These are phyloP conservation scores for Apiosordaria backusii DNA, from an alignment of 495 filamentous ascomycete genomes.

Conservation along the genomic window DNA sequence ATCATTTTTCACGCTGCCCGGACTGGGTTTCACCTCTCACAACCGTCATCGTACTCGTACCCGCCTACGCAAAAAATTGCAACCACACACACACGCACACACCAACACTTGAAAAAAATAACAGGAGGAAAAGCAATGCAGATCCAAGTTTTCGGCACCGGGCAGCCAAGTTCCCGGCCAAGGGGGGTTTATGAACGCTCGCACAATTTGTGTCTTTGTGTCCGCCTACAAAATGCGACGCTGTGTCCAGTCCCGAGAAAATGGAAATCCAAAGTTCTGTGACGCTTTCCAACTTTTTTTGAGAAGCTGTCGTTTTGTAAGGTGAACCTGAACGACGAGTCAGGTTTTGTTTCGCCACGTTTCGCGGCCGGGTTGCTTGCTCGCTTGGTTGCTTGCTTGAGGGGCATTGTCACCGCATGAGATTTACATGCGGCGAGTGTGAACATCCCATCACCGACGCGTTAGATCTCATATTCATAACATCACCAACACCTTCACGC, in stretches of 20 bases:
- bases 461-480: neutral
- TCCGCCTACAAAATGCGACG: neutral
- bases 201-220: neutral
- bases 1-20: too few species aligned
- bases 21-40: neutral
- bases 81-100: neutral
- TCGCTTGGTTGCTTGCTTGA: too few species aligned
- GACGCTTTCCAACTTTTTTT: neutral
- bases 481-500: too few species aligned
- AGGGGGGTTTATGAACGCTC: neutral
- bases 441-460: too few species aligned
- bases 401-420: too few species aligned
- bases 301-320: neutral
- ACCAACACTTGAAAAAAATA: neutral
- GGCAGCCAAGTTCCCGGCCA: neutral
- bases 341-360: neutral
- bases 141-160: neutral
- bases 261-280: neutral
- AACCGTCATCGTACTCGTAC: neutral
- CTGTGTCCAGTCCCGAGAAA: neutral
- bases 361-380: neutral
- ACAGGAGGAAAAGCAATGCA: neutral
- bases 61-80: neutral
- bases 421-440: too few species aligned
- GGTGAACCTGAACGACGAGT: too few species aligned